These are phyloP conservation scores for Simplicillium sp. DNA, from an alignment of 2,329 filamentous ascomycete species.

Conservation along the genomic window DNA sequence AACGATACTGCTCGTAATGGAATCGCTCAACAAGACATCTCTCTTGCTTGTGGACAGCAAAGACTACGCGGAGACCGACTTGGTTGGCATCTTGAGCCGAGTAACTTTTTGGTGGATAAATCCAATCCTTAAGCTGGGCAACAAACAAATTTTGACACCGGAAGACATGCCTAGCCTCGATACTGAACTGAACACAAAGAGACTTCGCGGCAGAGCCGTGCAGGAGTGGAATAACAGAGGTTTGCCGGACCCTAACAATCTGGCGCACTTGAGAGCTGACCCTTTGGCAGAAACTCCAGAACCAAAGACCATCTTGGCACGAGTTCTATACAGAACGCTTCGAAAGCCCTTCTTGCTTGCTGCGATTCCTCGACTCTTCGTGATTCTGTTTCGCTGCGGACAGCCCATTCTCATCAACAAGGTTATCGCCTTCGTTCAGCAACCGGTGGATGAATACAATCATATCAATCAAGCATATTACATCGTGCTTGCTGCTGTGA, in stretches of 20 bases:
- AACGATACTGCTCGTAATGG: no score
- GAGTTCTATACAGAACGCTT: conserved; percentile 1
- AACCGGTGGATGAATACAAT: conserved; percentile 19
- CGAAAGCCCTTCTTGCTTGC: conserved; percentile 10
- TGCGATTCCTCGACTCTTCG: conserved; percentile 23
- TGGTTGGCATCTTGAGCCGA: neutral
- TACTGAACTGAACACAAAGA: neutral
- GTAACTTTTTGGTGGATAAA: conserved; percentile 6
- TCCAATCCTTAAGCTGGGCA: conserved; percentile 1
- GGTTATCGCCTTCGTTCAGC: conserved; percentile 24
- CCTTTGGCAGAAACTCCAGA: neutral
- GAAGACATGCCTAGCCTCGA: conserved; percentile 4
- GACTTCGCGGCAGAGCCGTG: neutral
- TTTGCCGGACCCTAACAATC: neutral
- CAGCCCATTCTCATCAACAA: conserved; percentile 29
- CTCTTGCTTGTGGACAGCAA: no score
- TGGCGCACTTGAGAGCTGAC: no score
- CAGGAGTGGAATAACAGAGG: conserved; percentile 1
- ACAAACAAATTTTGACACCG: conserved; percentile 1
- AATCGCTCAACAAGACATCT: no score
- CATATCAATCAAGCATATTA: conserved; percentile 15
- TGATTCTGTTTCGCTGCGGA: conserved; percentile 28
- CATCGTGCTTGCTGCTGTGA: conserved; percentile 20
- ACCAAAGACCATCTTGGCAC: neutral
- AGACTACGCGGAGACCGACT: no score